Base-by-base conservation (phyloP, 768 basidiomycete species). In the Macrolepiota fuliginosa region DNA sequence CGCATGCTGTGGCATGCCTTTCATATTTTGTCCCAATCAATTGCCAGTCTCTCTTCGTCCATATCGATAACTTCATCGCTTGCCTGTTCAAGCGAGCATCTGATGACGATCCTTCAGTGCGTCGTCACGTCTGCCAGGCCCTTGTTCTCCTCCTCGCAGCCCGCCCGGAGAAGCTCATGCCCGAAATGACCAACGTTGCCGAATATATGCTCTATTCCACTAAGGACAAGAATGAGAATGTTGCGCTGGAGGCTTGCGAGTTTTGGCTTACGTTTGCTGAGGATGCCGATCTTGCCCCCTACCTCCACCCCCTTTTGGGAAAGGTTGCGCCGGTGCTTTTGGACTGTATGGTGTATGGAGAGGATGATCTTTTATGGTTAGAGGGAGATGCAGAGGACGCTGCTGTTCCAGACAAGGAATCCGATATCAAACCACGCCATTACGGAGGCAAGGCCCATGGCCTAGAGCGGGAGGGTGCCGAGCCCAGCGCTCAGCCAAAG, bases 231-330 rank as follows among this genome's bases (percentile, higher is more conserved):
- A 94, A 98, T 73, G 96, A 98, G 76, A 90, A 89, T 64, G 96
- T 94, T 56, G 95, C 96, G 2, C 81, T 99, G 53, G 97, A 99
- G 77, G 97, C 97, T 24, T 97, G 96, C 82, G 97, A 99, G 81
- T 99, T 99, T 74, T 99, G 97, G 97, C 81, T 99, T 63, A 97
- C 96, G 1, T 98, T 99, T 70, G 96, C 97, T 15, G 97, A 99
- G 72, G 94, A 98, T 67, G 88, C 88, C 40, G 93, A 94, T 54
- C 81, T 98, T 24, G 87, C 88, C 10, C 84, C 87, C 2, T 92
- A 90, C 71, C 80, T 99, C 27, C 89, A 87, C 62, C 96, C 96
- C 1, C 83, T 95, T 62, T 81, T 99, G 9, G 87, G 81, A n/a
- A 92, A 92, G 67, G 93, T 99, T 42, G 94, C 92, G 2, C 97